Percentiles rank a stretch among this genome's conserved stretches.
Conservation (phyloP, 495 filamentous ascomycete genomes). For the Hyaloscypha variabilis region DNA sequence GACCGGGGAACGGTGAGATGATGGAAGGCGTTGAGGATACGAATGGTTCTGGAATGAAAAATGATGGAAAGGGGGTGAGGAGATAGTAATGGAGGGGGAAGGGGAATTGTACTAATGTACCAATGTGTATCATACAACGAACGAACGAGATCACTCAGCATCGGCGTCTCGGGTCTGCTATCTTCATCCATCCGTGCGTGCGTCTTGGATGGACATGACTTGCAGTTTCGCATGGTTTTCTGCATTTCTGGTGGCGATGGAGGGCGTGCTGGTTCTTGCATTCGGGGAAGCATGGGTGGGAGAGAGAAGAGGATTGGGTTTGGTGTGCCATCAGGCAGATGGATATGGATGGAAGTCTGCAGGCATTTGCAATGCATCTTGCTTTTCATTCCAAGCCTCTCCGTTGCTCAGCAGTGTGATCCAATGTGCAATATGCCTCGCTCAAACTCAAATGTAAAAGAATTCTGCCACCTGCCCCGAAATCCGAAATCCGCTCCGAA, state of each 20-base stretch:
- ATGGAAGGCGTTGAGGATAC: slow-evolving; percentile 5
- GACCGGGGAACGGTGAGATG: not conserved
- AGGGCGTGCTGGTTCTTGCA: not conserved
- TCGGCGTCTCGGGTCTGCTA: not conserved
- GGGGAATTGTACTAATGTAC: not conserved
- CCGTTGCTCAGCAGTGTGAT: not conserved
- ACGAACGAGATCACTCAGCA: not conserved
- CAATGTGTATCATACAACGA: slow-evolving; percentile 2
- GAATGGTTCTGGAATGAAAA: not conserved
- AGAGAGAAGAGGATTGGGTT: not conserved
- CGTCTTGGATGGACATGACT: not conserved
- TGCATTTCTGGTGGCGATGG: not conserved
- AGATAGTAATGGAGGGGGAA: slow-evolving; percentile 2
- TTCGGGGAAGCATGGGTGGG: too few species aligned
- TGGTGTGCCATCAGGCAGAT: not conserved
- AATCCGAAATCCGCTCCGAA: not conserved
- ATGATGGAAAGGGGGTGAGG: not conserved
- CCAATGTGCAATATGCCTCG: not conserved
- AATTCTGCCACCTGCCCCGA: not conserved
- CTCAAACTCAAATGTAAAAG: not conserved
- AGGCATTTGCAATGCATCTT: not conserved
- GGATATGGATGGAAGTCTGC: not conserved
- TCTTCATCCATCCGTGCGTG: too few species aligned
- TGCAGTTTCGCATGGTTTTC: not conserved
- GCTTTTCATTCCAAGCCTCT: not conserved